phyloP scores from a whole-genome alignment of 768 basidiomycete genomes.

The Mycena pura region DNA sequence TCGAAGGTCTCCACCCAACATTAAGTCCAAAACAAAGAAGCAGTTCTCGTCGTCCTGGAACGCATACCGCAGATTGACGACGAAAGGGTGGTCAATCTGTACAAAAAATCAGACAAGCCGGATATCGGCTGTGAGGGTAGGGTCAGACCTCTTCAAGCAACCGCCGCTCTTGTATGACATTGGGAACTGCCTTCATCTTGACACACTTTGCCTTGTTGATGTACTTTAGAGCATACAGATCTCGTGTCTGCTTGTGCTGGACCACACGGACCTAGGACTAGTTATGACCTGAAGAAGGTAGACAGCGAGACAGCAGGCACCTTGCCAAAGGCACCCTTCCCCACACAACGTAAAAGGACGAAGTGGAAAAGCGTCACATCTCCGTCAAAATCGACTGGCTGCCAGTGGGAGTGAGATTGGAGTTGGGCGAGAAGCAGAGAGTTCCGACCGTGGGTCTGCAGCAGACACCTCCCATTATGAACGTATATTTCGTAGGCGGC shows the following conservation, averaged over 20 bases:
- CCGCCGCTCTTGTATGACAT: conserved; percentile 95
- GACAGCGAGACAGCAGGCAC: conserved; percentile 47
- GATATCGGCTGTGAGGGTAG: conserved; percentile 7
- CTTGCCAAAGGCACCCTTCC: conserved; percentile 99
- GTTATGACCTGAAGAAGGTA: conserved; percentile 15
- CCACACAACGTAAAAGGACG: conserved; percentile 92
- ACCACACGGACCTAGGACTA: conserved; percentile 89
- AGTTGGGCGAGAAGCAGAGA: not conserved
- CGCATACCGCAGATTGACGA: conserved; percentile 94
- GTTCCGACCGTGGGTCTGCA: conserved; percentile 66
- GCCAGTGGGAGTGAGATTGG: conserved; percentile 13
- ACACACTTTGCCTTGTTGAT: conserved; percentile 99
- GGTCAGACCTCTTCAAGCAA: conserved; percentile 89
- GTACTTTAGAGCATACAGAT: conserved; percentile 97
- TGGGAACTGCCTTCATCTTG: conserved; percentile 97
- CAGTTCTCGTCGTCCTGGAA: conserved; percentile 99
- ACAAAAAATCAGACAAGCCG: conserved; percentile 6
- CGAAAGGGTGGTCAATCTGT: conserved; percentile 93
- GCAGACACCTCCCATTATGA: conserved; percentile 67
- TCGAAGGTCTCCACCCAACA: conserved; percentile 94
- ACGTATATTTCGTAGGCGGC: conserved; percentile 10
- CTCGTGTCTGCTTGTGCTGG: conserved; percentile 98
- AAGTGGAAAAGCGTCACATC: conserved; percentile 98
- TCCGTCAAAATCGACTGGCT: conserved; percentile 96
- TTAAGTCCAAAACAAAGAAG: conserved; percentile 97